These are phyloP conservation scores for Aristolochia contorta DNA, from an alignment of 164 flowering plant species.

Conservation along the genomic window DNA sequence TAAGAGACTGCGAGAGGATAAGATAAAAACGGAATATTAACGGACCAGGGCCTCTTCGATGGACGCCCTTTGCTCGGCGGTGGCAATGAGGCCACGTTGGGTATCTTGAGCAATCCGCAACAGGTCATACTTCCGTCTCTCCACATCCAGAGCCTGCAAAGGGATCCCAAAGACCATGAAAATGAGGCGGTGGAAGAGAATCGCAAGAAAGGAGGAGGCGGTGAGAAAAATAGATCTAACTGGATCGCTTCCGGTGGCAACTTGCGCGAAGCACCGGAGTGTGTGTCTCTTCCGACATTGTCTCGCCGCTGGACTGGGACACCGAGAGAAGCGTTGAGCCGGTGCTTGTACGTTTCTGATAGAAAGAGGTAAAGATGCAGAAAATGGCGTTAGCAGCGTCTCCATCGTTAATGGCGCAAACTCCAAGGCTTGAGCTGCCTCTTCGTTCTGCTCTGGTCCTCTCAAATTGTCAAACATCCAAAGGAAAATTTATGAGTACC, in stretches of 20 bases:
- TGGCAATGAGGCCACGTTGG: slow-evolving; percentile 59
- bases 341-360: no score
- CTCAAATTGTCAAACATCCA: no score
- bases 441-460: no score
- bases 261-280: slow-evolving; percentile 6
- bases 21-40: no score
- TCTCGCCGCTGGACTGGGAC: not conserved
- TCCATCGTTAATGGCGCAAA: no score
- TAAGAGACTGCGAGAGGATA: no score
- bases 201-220: not conserved
- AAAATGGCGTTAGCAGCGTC: no score
- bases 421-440: no score
- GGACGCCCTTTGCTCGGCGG: slow-evolving; percentile 58
- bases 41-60: slow-evolving; percentile 80
- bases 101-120: slow-evolving; percentile 63
- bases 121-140: slow-evolving; percentile 51
- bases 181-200: not conserved
- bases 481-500: no score
- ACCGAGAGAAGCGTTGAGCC: not conserved
- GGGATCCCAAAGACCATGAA: not conserved
- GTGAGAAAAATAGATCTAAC: slow-evolving; percentile 1
- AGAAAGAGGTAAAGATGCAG: no score
- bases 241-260: slow-evolving; percentile 2
- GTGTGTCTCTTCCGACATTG: not conserved
- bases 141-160: slow-evolving; percentile 25